These are phyloP conservation scores for Globisporangium iwayamae DNA, from an alignment of 352 stramenopile species.

Conservation along the genomic window DNA sequence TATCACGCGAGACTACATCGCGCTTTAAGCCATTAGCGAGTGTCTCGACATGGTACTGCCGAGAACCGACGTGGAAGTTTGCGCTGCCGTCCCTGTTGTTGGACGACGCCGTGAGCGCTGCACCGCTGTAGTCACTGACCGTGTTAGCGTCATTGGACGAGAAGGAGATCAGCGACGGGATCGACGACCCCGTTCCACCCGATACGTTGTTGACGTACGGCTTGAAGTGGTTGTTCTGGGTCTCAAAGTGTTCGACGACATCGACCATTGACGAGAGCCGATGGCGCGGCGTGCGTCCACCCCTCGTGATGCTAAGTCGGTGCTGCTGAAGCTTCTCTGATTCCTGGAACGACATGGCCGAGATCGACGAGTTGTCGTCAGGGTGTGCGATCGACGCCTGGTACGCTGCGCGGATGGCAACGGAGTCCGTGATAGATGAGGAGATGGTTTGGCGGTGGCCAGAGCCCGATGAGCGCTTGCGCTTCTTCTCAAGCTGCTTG, in stretches of 20 bases:
- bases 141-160: constrained; percentile 39
- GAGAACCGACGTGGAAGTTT: constrained; percentile 15
- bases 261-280: constrained; percentile 45
- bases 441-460: constrained; percentile 38
- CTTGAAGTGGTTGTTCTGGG: constrained; percentile 18
- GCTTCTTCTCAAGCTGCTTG: constrained; percentile 62
- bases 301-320: constrained; percentile 43
- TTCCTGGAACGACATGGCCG: constrained; percentile 57
- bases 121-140: constrained; percentile 24
- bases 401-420: constrained; percentile 23
- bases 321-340: constrained; percentile 71
- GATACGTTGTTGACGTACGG: constrained; percentile 21
- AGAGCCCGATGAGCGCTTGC: constrained; percentile 28
- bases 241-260: constrained; percentile 60
- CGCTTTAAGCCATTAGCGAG: constrained; percentile 19
- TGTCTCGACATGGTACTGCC: constrained; percentile 15
- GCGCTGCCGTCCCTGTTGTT: background rate
- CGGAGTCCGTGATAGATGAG: constrained; percentile 19
- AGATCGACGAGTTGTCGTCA: constrained; percentile 58
- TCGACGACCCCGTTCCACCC: constrained; percentile 37
- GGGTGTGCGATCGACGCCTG: constrained; percentile 49
- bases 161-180: constrained; percentile 43
- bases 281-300: constrained; percentile 5
- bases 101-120: constrained; percentile 9
- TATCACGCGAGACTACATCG: constrained; percentile 6